These are phyloP conservation scores for Perkinsus olseni DNA, from an alignment of 169 alveolate genomes.

Conservation along the genomic window DNA sequence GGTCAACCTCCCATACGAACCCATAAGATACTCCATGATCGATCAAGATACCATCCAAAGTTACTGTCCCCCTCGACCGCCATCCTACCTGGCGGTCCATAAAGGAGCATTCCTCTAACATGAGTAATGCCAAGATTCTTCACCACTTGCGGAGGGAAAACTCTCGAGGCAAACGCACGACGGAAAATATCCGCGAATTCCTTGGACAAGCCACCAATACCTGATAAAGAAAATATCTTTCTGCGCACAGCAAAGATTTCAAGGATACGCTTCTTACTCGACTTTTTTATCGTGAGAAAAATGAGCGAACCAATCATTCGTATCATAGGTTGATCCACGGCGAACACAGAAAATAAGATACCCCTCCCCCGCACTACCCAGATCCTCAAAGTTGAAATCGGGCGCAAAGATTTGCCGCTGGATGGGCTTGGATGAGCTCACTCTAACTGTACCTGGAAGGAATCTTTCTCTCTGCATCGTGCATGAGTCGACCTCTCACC, in stretches of 20 bases:
- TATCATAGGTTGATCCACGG: too few species aligned
- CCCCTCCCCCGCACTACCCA: conserved; percentile 76
- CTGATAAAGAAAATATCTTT: conserved; percentile 36
- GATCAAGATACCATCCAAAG: too few species aligned
- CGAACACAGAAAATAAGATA: background rate
- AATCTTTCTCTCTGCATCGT: background rate
- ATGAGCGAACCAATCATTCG: background rate
- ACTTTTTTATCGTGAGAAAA: too few species aligned
- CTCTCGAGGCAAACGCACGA: conserved; percentile 98
- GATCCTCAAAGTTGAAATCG: conserved; percentile 76
- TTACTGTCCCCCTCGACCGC: too few species aligned
- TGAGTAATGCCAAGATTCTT: conserved; percentile 96
- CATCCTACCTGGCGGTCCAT: conserved; percentile 99
- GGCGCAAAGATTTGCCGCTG: conserved; percentile 54
- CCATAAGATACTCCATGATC: too few species aligned
- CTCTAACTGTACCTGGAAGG: conserved; percentile 38
- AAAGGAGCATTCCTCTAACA: conserved; percentile 94
- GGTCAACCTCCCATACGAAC: too few species aligned
- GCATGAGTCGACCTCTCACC: background rate
- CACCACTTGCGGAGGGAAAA: conserved; percentile 90
- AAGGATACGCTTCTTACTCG: too few species aligned
- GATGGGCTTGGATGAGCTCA: conserved; percentile 6
- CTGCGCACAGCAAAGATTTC: background rate
- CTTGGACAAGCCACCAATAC: conserved; percentile 81
- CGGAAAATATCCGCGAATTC: conserved; percentile 97